Evolutionary conservation across 345 rosid species (phyloP), one percentile per base, ranked within the genome.

Genomic region (Moringa oleifera): DNA sequence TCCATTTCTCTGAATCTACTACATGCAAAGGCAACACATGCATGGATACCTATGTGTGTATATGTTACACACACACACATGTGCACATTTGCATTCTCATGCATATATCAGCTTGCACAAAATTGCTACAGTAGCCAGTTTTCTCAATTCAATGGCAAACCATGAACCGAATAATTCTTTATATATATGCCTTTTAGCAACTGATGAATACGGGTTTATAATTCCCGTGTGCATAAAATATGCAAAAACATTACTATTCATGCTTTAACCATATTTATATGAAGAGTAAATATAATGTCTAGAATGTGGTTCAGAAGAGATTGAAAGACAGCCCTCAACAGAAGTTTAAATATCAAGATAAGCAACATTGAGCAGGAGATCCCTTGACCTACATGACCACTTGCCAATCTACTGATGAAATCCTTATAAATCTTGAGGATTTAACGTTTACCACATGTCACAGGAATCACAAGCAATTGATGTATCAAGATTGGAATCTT

Each of bases 381-480:
- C 47, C 47, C 47, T 15, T 41, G 47, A 41, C 2, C 47, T 16
- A 41, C 47, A 41, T 4, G 17, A 4, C 47, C 47, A 41, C 6
- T 4, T 9, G 17, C 17, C 47, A 15, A 41, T 15, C 13, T 11
- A 41, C 47, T 5, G 1, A 41, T 15, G 12, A 41, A 41, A 15
- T 41, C 17, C 47, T 41, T 16, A 41, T 41, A 41, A 41, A 9
- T 41, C 47, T 41, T 41, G 47, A 49, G 59, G 61, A 50, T 56
- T 59, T 37, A 63, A 47, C 54, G 18, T 49, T 78, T 87, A 94
- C 99, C 99, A 94, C 65, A 74, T 67, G 62, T 94, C 99, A 79
- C 99, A 94, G 37, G 96, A 88, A 80, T 94, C 99, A 59, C 99
- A 94, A 56, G 99, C 99, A 80, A 90, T 94, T 66, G 99, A 94